Conservation (phyloP, 2,329 filamentous ascomycete genomes). For the Colletotrichum karsti region DNA sequence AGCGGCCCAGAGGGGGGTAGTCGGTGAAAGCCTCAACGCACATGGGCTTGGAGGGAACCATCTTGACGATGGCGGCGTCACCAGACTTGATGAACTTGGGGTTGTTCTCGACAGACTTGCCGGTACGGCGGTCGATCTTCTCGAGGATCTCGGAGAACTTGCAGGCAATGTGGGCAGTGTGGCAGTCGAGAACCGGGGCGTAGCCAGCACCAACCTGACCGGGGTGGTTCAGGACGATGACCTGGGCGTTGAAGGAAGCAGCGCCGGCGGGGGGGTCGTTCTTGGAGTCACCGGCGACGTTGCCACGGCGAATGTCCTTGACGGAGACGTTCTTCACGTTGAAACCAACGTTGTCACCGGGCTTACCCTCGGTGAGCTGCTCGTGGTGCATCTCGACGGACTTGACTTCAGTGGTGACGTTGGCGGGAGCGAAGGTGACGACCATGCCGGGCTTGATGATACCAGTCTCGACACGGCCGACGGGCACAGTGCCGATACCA, state of each 20-base stretch:
- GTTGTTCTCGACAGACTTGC: slow-evolving; percentile 89
- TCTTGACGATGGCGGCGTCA: slow-evolving; percentile 99
- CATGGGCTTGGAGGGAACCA: slow-evolving; percentile 99
- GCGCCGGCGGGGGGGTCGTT: slow-evolving; percentile 92
- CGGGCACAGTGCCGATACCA: slow-evolving; percentile 99
- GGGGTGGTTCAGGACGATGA: slow-evolving; percentile 99
- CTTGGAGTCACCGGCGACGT: slow-evolving; percentile 99
- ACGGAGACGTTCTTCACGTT: slow-evolving; percentile 99
- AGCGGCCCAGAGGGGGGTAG: slow-evolving; percentile 99
- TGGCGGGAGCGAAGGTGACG: slow-evolving; percentile 97
- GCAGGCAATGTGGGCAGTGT: slow-evolving; percentile 99
- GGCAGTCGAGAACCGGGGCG: slow-evolving; percentile 98
- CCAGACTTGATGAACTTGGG: slow-evolving; percentile 99
- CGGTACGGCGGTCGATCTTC: slow-evolving; percentile 99
- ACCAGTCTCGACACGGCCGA: slow-evolving; percentile 99
- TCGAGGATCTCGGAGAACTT: slow-evolving; percentile 99
- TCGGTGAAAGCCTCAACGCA: slow-evolving; percentile 99
- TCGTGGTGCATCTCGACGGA: slow-evolving; percentile 99
- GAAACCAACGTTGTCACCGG: slow-evolving; percentile 99
- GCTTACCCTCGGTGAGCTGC: slow-evolving; percentile 93
- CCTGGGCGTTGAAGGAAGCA: slow-evolving; percentile 98
- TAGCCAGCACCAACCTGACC: slow-evolving; percentile 99
- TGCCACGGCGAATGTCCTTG: slow-evolving; percentile 99
- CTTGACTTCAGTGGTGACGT: slow-evolving; percentile 99
- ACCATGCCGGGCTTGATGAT: slow-evolving; percentile 90